Percentiles rank a stretch among this genome's conserved stretches.
phyloP scores from a whole-genome alignment of 495 filamentous ascomycete species.

The Neurospora tetrasperma region DNA sequence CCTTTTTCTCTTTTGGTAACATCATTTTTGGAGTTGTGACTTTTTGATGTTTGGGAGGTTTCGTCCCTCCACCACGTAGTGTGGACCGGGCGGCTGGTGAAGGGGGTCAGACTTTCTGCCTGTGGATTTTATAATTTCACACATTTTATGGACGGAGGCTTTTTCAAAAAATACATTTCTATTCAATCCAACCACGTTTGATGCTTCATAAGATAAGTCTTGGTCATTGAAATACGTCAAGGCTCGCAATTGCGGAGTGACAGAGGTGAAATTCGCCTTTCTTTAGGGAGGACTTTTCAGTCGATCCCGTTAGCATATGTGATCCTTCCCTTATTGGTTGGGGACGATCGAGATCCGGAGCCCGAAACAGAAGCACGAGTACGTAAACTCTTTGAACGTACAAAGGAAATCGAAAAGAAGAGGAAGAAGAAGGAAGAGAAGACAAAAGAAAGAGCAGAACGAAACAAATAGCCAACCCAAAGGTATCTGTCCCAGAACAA shows the following conservation, averaged over 20 bases:
- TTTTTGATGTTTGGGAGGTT: not conserved
- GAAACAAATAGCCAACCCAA: not conserved
- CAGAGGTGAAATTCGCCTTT: not conserved
- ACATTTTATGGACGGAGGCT: not conserved
- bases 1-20: not conserved
- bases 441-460: not conserved
- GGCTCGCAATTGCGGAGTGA: not conserved
- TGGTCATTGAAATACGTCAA: not conserved
- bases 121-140: not conserved
- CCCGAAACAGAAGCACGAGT: no score
- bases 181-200: not conserved
- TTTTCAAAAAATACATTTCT: no score
- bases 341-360: no score
- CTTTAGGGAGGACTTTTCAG: not conserved
- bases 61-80: not conserved
- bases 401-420: not conserved
- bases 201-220: not conserved
- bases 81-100: not conserved
- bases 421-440: not conserved
- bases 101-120: no score
- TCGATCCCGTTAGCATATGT: not conserved
- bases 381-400: no score
- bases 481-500: not conserved
- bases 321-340: no score
- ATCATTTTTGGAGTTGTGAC: not conserved